Evolutionary conservation across 2,329 filamentous ascomycete species (phyloP).

Genomic region (Xylogone sp.): DNA sequence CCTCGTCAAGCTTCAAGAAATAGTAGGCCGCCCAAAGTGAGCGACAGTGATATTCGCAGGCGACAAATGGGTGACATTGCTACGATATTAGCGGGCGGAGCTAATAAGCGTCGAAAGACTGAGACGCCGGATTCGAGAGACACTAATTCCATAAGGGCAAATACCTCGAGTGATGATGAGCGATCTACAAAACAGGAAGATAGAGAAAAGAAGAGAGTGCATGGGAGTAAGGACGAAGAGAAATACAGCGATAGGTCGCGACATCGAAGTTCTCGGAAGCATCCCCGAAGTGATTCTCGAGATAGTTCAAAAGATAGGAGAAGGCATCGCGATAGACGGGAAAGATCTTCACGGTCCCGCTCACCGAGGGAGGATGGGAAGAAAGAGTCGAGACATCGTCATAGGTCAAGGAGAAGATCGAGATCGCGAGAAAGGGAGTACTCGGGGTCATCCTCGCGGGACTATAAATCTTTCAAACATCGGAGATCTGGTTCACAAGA

Average conservation of each 20-base stretch:
- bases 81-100: slow-evolving; percentile 47
- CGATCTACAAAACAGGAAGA: slow-evolving; percentile 7
- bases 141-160: slow-evolving; percentile 2
- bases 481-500: slow-evolving; percentile 1
- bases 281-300: slow-evolving; percentile 18
- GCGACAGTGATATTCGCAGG: slow-evolving; percentile 48
- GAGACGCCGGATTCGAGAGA: slow-evolving; percentile 7
- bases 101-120: slow-evolving; percentile 19
- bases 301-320: slow-evolving; percentile 14
- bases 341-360: slow-evolving; percentile 4
- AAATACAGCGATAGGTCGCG: slow-evolving; percentile 2
- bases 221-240: slow-evolving; percentile 1
- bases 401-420: slow-evolving; percentile 25
- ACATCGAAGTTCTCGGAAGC: slow-evolving; percentile 6
- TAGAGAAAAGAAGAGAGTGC: slow-evolving; percentile 3
- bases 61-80: slow-evolving; percentile 59
- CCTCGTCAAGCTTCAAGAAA: slow-evolving; percentile 39
- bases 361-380: slow-evolving; percentile 14
- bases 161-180: slow-evolving; percentile 15
- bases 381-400: slow-evolving; percentile 27
- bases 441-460: slow-evolving; percentile 5
- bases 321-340: slow-evolving; percentile 12
- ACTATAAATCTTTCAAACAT: slow-evolving; percentile 6
- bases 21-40: slow-evolving; percentile 36
- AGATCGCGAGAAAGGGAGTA: slow-evolving; percentile 13